A percentile compares a stretch with the other conserved stretches of the same genome.
phyloP scores from a whole-genome alignment of 768 basidiomycete genomes.

The Polyporus arcularius region DNA sequence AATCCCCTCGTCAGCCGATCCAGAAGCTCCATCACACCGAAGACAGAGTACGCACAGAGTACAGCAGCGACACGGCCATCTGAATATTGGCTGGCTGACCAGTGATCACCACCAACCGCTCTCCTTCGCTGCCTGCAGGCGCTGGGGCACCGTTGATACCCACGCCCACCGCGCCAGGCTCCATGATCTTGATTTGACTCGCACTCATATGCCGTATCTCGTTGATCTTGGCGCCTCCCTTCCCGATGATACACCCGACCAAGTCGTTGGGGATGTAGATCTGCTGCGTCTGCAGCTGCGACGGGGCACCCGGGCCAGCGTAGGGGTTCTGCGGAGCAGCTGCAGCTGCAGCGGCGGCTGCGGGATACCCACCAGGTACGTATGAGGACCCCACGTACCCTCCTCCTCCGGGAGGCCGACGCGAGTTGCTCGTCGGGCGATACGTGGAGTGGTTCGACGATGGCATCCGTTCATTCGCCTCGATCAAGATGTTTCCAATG shows the following conservation, averaged over 20 bases:
- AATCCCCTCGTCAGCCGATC: background rate
- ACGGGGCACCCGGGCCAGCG: slow-evolving; percentile 36
- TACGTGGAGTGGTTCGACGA: slow-evolving; percentile 56
- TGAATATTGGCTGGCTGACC: slow-evolving; percentile 95
- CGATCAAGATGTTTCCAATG: slow-evolving; percentile 96
- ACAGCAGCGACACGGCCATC: slow-evolving; percentile 91
- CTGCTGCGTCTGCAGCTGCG: slow-evolving; percentile 91
- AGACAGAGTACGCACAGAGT: slow-evolving; percentile 59
- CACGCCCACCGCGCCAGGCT: slow-evolving; percentile 80
- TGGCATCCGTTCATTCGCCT: slow-evolving; percentile 85
- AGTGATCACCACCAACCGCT: slow-evolving; percentile 94
- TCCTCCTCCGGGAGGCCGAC: slow-evolving; percentile 38
- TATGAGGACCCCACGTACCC: slow-evolving; percentile 58
- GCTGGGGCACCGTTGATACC: slow-evolving; percentile 71
- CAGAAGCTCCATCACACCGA: background rate
- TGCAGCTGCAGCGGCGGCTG: background rate
- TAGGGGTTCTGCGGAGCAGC: slow-evolving; percentile 37
- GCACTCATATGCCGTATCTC: slow-evolving; percentile 95
- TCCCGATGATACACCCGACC: slow-evolving; percentile 97
- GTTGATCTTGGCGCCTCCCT: slow-evolving; percentile 98
- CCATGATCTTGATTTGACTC: slow-evolving; percentile 98
- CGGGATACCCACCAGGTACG: slow-evolving; percentile 58
- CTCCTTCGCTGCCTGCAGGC: slow-evolving; percentile 79
- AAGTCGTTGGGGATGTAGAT: slow-evolving; percentile 98
- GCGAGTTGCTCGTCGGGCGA: slow-evolving; percentile 62